Conservation (phyloP, 306 rosid species). For the Vachellia collinsii region DNA sequence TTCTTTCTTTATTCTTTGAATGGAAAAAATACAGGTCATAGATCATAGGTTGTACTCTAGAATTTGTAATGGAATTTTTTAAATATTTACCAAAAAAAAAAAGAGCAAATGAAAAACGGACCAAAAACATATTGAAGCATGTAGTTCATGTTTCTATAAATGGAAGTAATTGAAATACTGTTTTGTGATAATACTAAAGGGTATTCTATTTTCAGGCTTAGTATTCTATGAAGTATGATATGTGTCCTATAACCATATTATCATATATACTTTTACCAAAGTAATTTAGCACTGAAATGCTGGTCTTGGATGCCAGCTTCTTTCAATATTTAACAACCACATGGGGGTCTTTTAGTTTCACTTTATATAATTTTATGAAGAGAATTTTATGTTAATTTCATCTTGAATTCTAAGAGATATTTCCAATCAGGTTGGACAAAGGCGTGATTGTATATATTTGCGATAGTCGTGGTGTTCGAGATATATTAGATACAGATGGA, state of each 20-base stretch:
- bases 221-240: slow-evolving; percentile 11
- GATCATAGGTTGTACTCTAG: not conserved
- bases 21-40: not conserved
- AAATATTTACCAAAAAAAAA: not conserved
- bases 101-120: not conserved
- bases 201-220: slow-evolving; percentile 2
- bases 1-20: not conserved
- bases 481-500: slow-evolving; percentile 97
- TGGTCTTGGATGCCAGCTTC: slow-evolving; percentile 21
- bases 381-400: slow-evolving; percentile 16
- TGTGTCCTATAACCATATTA: slow-evolving; percentile 18
- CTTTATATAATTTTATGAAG: slow-evolving; percentile 2
- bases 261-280: slow-evolving; percentile 35
- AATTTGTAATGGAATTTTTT: not conserved
- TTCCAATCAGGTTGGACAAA: slow-evolving; percentile 90
- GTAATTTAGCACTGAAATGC: slow-evolving; percentile 10
- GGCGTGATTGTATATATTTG: slow-evolving; percentile 95
- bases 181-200: not conserved
- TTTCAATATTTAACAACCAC: slow-evolving; percentile 17
- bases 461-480: slow-evolving; percentile 90
- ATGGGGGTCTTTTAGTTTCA: slow-evolving; percentile 5
- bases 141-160: not conserved
- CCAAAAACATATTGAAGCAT: not conserved
- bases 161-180: not conserved
- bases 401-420: slow-evolving; percentile 39